These are phyloP conservation scores for Yamadazyma pseudoaaseri DNA, from an alignment of 1,139 yeast species.

Conservation along the genomic window DNA sequence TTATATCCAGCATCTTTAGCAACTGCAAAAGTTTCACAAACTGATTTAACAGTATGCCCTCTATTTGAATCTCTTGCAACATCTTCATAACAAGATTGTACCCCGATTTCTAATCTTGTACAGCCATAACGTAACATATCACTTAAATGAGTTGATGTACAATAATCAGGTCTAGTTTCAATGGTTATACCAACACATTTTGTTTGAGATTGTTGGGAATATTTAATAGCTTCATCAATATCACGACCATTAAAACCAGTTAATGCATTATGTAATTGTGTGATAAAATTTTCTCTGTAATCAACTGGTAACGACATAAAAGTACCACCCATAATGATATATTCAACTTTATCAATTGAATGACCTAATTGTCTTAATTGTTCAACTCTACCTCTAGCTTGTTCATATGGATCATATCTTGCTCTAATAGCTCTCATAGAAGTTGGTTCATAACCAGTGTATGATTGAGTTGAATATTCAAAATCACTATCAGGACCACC, in stretches of 20 bases:
- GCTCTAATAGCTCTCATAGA: constrained; percentile 99
- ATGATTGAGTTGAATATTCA: constrained; percentile 96
- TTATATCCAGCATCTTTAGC: constrained; percentile 98
- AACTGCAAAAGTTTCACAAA: constrained; percentile 90
- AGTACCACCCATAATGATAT: constrained; percentile 98
- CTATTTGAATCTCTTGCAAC: constrained; percentile 98
- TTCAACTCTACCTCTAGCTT: constrained; percentile 96
- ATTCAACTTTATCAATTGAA: constrained; percentile 94
- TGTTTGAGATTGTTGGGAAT: constrained; percentile 91
- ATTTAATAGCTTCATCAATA: constrained; percentile 85
- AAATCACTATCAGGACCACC: constrained; percentile 99
- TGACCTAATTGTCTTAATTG: constrained; percentile 95
- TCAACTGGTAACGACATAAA: constrained; percentile 92
- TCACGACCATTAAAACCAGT: constrained; percentile 90
- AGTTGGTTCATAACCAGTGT: constrained; percentile 98
- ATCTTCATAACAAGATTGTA: constrained; percentile 95
- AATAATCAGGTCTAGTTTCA: constrained; percentile 98
- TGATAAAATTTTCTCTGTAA: constrained; percentile 85
- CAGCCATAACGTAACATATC: constrained; percentile 97
- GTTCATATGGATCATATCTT: constrained; percentile 97
- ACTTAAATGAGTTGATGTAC: constrained; percentile 92
- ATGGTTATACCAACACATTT: constrained; percentile 98
- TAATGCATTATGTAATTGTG: constrained; percentile 89
- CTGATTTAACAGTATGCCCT: constrained; percentile 97
- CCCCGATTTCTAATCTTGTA: constrained; percentile 95